Evolutionary conservation across 441 rosid species (phyloP).

Genomic region (Syzygium malaccense): DNA sequence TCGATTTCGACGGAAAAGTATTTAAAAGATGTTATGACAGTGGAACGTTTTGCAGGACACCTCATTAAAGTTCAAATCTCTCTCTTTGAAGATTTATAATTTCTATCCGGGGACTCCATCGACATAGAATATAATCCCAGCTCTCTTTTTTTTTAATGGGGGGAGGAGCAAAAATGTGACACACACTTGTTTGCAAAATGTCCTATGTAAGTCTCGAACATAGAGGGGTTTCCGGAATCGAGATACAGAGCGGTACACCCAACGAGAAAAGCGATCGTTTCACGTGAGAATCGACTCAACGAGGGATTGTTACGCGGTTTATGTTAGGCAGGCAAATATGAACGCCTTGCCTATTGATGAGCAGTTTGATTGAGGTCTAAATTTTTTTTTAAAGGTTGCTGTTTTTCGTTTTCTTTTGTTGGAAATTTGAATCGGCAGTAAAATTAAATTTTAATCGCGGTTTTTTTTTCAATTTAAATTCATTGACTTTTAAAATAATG

Average conservation of each 20-base stretch:
- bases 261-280: accelerated
- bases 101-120: not conserved
- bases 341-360: too few species aligned
- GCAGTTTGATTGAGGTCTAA: not conserved
- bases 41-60: not conserved
- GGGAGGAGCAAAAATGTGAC: not conserved
- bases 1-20: not conserved
- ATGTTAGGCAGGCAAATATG: not conserved
- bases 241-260: accelerated
- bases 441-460: not conserved
- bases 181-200: not conserved
- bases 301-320: accelerated
- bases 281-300: not conserved
- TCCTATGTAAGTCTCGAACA: not conserved
- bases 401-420: not conserved
- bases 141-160: too few species aligned
- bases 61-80: not conserved
- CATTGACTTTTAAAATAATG: not conserved
- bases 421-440: not conserved
- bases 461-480: not conserved
- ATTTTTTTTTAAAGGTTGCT: not conserved
- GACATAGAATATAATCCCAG: not conserved
- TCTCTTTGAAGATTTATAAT: too few species aligned
- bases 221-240: not conserved
- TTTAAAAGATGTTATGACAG: not conserved